Evolutionary conservation across 176 grass and related monocot genomes (phyloP), one percentile per base, ranked within the genome.

Genomic region (Triticum urartu): DNA sequence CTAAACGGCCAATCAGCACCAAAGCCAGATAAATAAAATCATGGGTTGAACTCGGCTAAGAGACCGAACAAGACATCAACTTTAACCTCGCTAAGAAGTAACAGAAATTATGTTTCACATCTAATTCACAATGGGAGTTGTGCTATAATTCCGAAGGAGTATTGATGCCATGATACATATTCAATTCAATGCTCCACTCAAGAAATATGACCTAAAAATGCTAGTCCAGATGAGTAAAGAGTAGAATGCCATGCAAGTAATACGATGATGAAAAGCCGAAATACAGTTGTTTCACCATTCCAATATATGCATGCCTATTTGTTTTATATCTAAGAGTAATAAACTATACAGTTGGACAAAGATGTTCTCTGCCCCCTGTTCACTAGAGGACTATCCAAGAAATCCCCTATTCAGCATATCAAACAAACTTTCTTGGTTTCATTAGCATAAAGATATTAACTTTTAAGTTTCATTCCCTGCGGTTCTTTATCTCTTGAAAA

Each of bases 1-100:
- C 24, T 18, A 56, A 62, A 79, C 45, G 22, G 78, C 25, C 9
- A 89, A 22, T 76, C 68, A 86, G 65, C 9, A 70, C 36, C 54
- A 80, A 21, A 64, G 36, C 20, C 9, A 13, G 3, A 62, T 24
- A 72, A 12, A 22, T 17, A 17, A 71, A 66, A 3, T 9, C 6
- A 64, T 17, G 82, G 12, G 25, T 65, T n/a, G 66, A 33, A 15
- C 61, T 60, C 42, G 22, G 38, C 3, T 47, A 47, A 47, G 32
- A 36, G 14, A 15, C 12, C 15, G 11, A 33, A 17, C 15, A 8
- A n/a, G 7, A 48, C 14, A 69, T 0, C 48, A n/a, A 12, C 15
- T 42, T 52, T 64, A 56, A 28, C 35, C 38, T 75, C 12, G 3
- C 70, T 45, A 73, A n/a, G 11, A 73, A 74, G 34, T 50, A 66